Percentiles rank a stretch among this genome's conserved stretches.
Evolutionary conservation across 2,329 filamentous ascomycete species (phyloP).

Genomic region (Karstenula rhodostoma): DNA sequence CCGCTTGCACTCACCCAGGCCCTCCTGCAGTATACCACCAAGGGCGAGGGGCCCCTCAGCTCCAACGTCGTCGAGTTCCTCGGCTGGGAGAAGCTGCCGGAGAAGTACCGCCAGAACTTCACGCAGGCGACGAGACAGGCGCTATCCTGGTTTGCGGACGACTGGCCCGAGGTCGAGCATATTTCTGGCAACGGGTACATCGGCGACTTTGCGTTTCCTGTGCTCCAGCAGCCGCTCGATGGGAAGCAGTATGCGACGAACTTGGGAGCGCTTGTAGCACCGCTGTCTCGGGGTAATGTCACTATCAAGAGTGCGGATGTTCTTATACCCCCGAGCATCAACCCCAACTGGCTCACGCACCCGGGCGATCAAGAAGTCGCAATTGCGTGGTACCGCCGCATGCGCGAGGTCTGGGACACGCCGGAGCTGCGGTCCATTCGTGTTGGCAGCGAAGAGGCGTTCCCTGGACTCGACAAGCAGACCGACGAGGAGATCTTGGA

Average conservation of each 20-base stretch:
- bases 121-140: slow-evolving; percentile 12
- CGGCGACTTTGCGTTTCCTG: slow-evolving; percentile 27
- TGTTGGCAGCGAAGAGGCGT: slow-evolving; percentile 27
- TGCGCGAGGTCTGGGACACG: slow-evolving; percentile 31
- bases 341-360: slow-evolving; percentile 48
- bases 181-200: slow-evolving; percentile 15
- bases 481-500: slow-evolving; percentile 33
- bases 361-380: slow-evolving; percentile 41
- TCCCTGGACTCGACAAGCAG: slow-evolving; percentile 26
- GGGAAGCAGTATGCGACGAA: too few relatives aligned
- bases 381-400: slow-evolving; percentile 41
- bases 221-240: slow-evolving; percentile 14
- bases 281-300: slow-evolving; percentile 47
- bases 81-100: slow-evolving; percentile 2
- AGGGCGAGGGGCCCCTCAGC: slow-evolving; percentile 13
- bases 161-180: slow-evolving; percentile 41
- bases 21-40: slow-evolving; percentile 17
- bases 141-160: slow-evolving; percentile 23
- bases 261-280: slow-evolving; percentile 32
- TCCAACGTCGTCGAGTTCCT: slow-evolving; percentile 6
- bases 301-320: slow-evolving; percentile 38
- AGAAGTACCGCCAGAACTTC: slow-evolving; percentile 24
- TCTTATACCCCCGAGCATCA: slow-evolving; percentile 37
- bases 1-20: not conserved
- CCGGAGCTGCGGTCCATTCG: slow-evolving; percentile 18